Evolutionary conservation across 306 rosid species (phyloP).

Genomic region (Citrullus mucosospermus): DNA sequence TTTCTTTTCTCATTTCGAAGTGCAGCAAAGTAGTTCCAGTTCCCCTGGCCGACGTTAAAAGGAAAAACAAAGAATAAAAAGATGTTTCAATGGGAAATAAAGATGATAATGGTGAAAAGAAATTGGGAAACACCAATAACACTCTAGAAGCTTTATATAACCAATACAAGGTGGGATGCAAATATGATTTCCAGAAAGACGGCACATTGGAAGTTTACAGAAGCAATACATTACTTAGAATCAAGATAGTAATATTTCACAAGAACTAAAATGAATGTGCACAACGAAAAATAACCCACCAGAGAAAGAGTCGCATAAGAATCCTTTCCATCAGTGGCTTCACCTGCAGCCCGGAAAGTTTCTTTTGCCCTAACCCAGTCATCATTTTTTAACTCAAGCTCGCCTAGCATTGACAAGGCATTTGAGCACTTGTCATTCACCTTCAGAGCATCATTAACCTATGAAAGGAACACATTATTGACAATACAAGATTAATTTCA

Average conservation of each 20-base stretch:
- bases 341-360: constrained; percentile 90
- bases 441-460: constrained; percentile 94
- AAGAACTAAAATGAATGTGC: constrained; percentile 10
- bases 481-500: neutral
- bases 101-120: neutral
- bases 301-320: constrained; percentile 86
- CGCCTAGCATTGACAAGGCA: constrained; percentile 95
- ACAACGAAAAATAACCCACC: constrained; percentile 30
- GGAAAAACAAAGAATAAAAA: neutral
- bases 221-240: neutral
- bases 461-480: constrained; percentile 13
- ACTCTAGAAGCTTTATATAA: neutral
- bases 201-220: neutral
- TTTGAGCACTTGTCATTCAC: constrained; percentile 83
- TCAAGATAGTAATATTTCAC: neutral
- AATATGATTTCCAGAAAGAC: neutral
- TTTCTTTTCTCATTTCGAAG: constrained; percentile 95
- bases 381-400: constrained; percentile 89
- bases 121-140: neutral
- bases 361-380: constrained; percentile 99
- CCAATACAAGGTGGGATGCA: neutral
- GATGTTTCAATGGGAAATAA: neutral
- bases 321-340: constrained; percentile 91
- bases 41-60: constrained; percentile 53
- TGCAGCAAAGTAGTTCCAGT: constrained; percentile 99